Conservation (phyloP, 1,284 basidiomycete genomes). For the Ganoderma lucidum region DNA sequence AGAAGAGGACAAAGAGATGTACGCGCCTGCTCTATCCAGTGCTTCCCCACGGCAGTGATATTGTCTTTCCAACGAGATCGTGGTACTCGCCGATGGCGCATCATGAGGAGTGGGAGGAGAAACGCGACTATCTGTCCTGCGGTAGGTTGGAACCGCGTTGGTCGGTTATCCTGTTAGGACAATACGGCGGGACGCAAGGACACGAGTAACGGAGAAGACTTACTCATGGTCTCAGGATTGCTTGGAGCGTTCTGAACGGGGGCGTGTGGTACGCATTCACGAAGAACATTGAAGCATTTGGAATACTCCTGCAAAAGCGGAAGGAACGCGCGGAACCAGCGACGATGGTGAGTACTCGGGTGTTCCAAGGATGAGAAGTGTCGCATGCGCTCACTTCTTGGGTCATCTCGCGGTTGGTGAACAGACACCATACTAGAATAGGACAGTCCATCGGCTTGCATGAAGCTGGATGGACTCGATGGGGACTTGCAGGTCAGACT, state of each 20-base stretch:
- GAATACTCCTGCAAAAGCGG: constrained; percentile 67
- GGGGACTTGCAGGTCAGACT: constrained; percentile 13
- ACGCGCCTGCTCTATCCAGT: constrained; percentile 81
- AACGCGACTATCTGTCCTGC: constrained; percentile 73
- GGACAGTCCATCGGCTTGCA: constrained; percentile 59
- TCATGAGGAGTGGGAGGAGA: constrained; percentile 83
- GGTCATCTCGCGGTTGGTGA: constrained; percentile 74
- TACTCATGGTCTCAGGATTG: constrained; percentile 70
- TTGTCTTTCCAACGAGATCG: constrained; percentile 75
- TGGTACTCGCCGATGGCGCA: constrained; percentile 81
- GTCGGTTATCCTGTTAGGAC: constrained; percentile 17
- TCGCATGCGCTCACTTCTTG: constrained; percentile 55
- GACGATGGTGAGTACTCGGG: constrained; percentile 8
- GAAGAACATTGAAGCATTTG: constrained; percentile 53
- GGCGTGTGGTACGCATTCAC: constrained; percentile 59
- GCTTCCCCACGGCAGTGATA: constrained; percentile 68
- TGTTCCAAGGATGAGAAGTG: constrained; percentile 15
- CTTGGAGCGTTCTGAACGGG: constrained; percentile 59
- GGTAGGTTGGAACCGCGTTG: constrained; percentile 12
- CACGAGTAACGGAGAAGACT: constrained; percentile 38
- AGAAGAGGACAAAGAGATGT: constrained; percentile 20
- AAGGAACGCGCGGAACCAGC: neutral
- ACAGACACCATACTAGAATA: constrained; percentile 80
- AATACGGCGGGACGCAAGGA: constrained; percentile 2
- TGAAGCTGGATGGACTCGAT: constrained; percentile 30